Conservation (phyloP, 1,284 basidiomycete species). For the Moniliophthora roreri region DNA sequence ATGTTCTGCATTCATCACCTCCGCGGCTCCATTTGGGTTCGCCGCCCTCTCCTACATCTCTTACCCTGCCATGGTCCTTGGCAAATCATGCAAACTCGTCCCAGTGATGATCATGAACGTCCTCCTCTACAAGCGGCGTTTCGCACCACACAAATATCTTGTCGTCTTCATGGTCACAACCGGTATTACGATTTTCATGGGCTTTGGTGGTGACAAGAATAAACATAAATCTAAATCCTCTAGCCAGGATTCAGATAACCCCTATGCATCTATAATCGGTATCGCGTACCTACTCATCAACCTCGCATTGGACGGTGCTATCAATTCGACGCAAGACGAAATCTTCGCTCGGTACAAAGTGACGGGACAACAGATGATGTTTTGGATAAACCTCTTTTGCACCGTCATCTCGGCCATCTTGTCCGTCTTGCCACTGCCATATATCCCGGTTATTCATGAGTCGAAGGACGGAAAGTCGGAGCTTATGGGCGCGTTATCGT, state of each 20-base stretch:
- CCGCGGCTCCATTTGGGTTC: slow-evolving; percentile 94
- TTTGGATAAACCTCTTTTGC: slow-evolving; percentile 91
- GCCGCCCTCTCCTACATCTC: slow-evolving; percentile 91
- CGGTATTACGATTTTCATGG: slow-evolving; percentile 97
- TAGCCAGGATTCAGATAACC: slow-evolving; percentile 25
- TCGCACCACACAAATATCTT: slow-evolving; percentile 92
- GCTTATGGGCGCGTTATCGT: slow-evolving; percentile 68
- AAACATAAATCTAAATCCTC: slow-evolving; percentile 39
- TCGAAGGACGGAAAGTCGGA: slow-evolving; percentile 61
- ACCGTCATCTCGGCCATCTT: slow-evolving; percentile 68
- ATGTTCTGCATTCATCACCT: slow-evolving; percentile 86
- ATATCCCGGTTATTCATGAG: slow-evolving; percentile 76
- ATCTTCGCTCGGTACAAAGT: slow-evolving; percentile 82
- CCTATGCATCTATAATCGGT: slow-evolving; percentile 61
- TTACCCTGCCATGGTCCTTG: slow-evolving; percentile 98
- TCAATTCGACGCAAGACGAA: slow-evolving; percentile 98
- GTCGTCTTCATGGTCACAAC: slow-evolving; percentile 91
- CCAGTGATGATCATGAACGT: slow-evolving; percentile 97
- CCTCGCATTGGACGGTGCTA: slow-evolving; percentile 89
- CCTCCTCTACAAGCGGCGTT: slow-evolving; percentile 83
- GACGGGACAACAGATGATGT: slow-evolving; percentile 99
- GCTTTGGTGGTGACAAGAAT: slow-evolving; percentile 66
- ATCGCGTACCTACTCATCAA: slow-evolving; percentile 81
- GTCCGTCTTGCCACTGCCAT: slow-evolving; percentile 68
- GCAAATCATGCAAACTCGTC: slow-evolving; percentile 98